Percentiles rank a stretch among this genome's conserved stretches.
Conservation (phyloP, 1,284 basidiomycete species). For the Kwoniella shivajii region DNA sequence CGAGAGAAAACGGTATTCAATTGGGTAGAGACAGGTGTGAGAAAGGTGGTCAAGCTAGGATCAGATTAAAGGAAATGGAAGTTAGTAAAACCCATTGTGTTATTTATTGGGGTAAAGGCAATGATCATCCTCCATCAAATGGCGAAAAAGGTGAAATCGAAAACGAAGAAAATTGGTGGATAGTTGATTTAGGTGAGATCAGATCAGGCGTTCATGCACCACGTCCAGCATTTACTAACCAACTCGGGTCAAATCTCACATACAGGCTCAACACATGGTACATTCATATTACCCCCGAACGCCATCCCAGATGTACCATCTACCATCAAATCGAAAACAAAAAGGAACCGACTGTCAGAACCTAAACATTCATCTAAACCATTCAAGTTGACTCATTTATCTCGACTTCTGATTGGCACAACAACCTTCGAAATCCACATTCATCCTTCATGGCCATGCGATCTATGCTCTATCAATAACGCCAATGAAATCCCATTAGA, state of each 20-base stretch:
- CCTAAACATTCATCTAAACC: conserved; percentile 43
- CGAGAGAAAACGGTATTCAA: conserved; percentile 45
- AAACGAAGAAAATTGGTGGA: conserved; percentile 38
- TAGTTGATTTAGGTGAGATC: conserved; percentile 48
- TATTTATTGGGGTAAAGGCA: conserved; percentile 38
- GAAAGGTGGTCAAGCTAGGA: conserved; percentile 32
- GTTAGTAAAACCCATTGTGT: conserved; percentile 52
- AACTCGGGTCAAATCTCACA: background rate
- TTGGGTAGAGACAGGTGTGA: conserved; percentile 48
- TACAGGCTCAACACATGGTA: conserved; percentile 52
- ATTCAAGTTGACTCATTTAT: conserved; percentile 32
- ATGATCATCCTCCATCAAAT: conserved; percentile 4
- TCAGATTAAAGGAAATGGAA: conserved; percentile 52
- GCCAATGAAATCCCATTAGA: conserved; percentile 42
- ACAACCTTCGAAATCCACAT: conserved; percentile 47
- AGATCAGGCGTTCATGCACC: background rate
- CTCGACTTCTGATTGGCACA: conserved; percentile 37
- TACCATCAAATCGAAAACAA: background rate
- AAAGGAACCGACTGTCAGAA: conserved; percentile 32
- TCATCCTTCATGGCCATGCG: conserved; percentile 51
- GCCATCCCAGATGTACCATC: background rate
- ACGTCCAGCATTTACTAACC: background rate
- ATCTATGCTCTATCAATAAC: conserved; percentile 36
- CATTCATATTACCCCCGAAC: conserved; percentile 38
- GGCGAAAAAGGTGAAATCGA: conserved; percentile 14